Base-by-base conservation (phyloP, 441 rosid genomes). In the Gossypium armourianum region DNA sequence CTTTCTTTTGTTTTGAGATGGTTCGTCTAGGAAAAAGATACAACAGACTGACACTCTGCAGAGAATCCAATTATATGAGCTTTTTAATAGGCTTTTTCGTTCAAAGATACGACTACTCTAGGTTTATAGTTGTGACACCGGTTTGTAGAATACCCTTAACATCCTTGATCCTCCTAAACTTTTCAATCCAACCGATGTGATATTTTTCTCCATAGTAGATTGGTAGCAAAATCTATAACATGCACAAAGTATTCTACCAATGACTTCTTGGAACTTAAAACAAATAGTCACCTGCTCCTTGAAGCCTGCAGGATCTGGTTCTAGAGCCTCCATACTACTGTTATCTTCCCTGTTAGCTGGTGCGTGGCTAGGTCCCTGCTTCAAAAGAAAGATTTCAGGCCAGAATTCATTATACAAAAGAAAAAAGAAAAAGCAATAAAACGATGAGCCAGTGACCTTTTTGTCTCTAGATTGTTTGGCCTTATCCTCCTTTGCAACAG, bases 251-350 rank as follows among this genome's bases (percentile, higher is more conserved):
- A 66, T 65, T 13, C 69, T 65, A 47, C 6, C 6, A 47, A 65
- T 47, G 57, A 12, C 43, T 47, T 47, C 69, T 23, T 23, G 15
- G 21, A 65, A 2, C 40, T 23, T 23, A 19, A 65, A 65, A 65
- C 23, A 53, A 28, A 19, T 29, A 53, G 28, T 61, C 80, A 90
- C 99, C 99, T 86, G 92, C 28, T 82, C 90, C 28, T 78, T 85
- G 68, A 95, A 90, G 76, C 89, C 99, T 69, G 83, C 82, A 71
- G 92, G 86, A 82, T 92, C 99, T 9, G 96, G 82, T 70, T 88
- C 99, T 73, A 76, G 79, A 76, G 76, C 61, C 20, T 92, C 97
- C 20, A 70, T 45, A 70, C 49, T 76, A 67, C 77, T 77, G 63
- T 69, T 78, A 60, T 90, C 97, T 26, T 94, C 99, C 78, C 84